Evolutionary conservation across 2,329 filamentous ascomycete species (phyloP).

Genomic region (Aspergillus sp.): DNA sequence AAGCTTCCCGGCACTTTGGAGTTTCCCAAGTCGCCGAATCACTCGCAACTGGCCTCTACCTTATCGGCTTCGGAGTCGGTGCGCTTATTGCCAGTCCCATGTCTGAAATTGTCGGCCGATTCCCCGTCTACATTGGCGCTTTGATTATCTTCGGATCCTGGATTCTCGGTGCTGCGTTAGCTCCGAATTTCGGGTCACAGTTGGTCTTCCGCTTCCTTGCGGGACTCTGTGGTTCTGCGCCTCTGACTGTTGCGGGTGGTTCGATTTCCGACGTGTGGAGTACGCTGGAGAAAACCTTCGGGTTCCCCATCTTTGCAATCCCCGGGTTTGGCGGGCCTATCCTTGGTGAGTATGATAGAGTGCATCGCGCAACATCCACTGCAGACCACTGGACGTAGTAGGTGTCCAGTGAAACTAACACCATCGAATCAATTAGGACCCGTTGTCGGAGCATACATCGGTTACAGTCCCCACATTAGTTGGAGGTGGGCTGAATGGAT

Average conservation of each 20-base stretch:
- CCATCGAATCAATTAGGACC: constrained; percentile 4
- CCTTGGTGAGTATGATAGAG: constrained; percentile 9
- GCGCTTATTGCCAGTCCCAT: constrained; percentile 52
- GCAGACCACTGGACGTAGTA: background rate
- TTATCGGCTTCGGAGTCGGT: constrained; percentile 52
- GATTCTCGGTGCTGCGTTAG: constrained; percentile 49
- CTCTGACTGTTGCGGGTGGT: constrained; percentile 47
- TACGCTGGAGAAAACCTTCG: constrained; percentile 49
- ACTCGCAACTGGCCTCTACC: constrained; percentile 44
- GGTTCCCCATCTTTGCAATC: constrained; percentile 54
- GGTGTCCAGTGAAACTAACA: background rate
- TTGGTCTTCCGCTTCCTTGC: constrained; percentile 53
- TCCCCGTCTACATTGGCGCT: constrained; percentile 51
- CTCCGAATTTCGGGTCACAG: constrained; percentile 52
- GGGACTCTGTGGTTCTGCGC: constrained; percentile 49
- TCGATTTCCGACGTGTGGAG: constrained; percentile 50
- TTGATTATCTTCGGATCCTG: constrained; percentile 51
- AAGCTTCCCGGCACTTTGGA: constrained; percentile 49
- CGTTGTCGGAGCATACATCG: constrained; percentile 20
- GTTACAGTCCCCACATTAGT: constrained; percentile 10
- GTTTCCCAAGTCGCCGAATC: constrained; percentile 55
- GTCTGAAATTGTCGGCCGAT: constrained; percentile 53
- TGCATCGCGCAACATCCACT: background rate
- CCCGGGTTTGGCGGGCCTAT: constrained; percentile 40
- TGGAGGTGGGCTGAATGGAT: constrained; percentile 51